phyloP scores from a whole-genome alignment of 2,329 filamentous ascomycete species.

The Hypomyces rosellus region DNA sequence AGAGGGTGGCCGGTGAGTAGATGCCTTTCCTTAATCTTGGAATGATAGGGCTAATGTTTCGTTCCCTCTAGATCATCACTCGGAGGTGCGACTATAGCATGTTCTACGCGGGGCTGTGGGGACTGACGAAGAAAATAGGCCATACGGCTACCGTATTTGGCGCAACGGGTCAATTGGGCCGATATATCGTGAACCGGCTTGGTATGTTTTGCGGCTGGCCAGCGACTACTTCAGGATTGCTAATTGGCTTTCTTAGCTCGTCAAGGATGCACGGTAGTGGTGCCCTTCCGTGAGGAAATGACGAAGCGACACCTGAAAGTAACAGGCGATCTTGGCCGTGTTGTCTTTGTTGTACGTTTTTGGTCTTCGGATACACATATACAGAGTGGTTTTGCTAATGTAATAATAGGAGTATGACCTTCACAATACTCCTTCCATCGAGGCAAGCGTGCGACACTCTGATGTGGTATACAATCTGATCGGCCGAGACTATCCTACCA shows the following conservation, averaged over 20 bases:
- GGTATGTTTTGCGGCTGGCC: conserved; percentile 39
- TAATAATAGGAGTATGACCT: conserved; percentile 79
- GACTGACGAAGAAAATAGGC: conserved; percentile 46
- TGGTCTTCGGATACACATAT: neutral
- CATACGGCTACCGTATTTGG: conserved; percentile 98
- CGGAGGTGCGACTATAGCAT: conserved; percentile 57
- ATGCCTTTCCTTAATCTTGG: conserved; percentile 17
- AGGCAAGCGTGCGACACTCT: conserved; percentile 93
- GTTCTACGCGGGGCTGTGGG: conserved; percentile 7
- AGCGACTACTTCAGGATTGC: conserved; percentile 5
- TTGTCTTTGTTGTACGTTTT: conserved; percentile 69
- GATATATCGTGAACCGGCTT: conserved; percentile 95
- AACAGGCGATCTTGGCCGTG: conserved; percentile 84
- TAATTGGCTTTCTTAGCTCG: conserved; percentile 52
- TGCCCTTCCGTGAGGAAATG: conserved; percentile 97
- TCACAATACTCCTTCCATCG: conserved; percentile 88
- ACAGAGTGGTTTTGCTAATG: conserved; percentile 9
- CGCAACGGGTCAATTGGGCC: conserved; percentile 88
- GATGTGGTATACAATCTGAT: conserved; percentile 97
- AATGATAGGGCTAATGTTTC: conserved; percentile 22
- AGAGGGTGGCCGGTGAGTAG: conserved; percentile 77
- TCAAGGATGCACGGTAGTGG: conserved; percentile 86
- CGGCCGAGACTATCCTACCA: conserved; percentile 91
- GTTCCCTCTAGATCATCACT: conserved; percentile 63
- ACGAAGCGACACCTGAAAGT: conserved; percentile 94